A percentile compares a stretch with the other conserved stretches of the same genome.
Evolutionary conservation across 2,329 filamentous ascomycete genomes (phyloP).

Genomic region (Sodiomyces alkalinus): DNA sequence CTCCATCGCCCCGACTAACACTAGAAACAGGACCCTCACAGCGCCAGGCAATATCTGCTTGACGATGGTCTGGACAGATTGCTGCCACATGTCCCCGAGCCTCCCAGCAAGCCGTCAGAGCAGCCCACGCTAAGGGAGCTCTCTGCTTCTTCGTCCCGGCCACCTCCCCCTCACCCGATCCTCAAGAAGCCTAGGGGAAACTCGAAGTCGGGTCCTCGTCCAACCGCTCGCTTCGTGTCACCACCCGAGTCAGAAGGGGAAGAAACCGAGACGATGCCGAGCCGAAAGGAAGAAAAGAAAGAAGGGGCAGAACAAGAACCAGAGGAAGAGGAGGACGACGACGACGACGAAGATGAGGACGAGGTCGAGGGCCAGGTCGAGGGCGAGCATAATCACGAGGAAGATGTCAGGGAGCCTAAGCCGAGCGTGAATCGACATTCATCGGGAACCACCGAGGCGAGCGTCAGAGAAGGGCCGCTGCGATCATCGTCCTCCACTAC

Average conservation of each 20-base stretch:
- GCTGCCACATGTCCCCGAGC: background rate
- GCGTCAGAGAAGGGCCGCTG: too few relatives aligned
- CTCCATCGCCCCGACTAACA: background rate
- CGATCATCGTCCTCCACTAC: too few relatives aligned
- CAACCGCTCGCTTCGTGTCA: constrained; percentile 46
- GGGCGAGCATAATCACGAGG: too few relatives aligned
- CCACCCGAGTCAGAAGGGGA: constrained; percentile 34
- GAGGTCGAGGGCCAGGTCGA: too few relatives aligned
- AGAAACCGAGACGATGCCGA: too few relatives aligned
- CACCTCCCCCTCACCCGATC: constrained; percentile 38
- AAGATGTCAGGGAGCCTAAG: too few relatives aligned
- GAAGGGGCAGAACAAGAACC: constrained; percentile 21
- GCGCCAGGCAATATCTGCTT: background rate
- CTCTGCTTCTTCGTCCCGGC: constrained; percentile 27
- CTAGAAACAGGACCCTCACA: background rate
- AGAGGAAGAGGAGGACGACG: too few relatives aligned
- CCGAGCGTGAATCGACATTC: too few relatives aligned
- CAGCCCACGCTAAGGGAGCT: constrained; percentile 11
- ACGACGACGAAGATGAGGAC: too few relatives aligned
- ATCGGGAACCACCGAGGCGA: too few relatives aligned
- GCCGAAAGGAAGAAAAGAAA: constrained; percentile 16
- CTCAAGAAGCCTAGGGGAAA: constrained; percentile 42
- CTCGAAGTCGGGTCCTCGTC: constrained; percentile 35
- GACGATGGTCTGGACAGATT: background rate
- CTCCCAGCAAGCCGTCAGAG: constrained; percentile 1